These are phyloP conservation scores for Tuber magnatum DNA, from an alignment of 495 filamentous ascomycete species.

Conservation along the genomic window DNA sequence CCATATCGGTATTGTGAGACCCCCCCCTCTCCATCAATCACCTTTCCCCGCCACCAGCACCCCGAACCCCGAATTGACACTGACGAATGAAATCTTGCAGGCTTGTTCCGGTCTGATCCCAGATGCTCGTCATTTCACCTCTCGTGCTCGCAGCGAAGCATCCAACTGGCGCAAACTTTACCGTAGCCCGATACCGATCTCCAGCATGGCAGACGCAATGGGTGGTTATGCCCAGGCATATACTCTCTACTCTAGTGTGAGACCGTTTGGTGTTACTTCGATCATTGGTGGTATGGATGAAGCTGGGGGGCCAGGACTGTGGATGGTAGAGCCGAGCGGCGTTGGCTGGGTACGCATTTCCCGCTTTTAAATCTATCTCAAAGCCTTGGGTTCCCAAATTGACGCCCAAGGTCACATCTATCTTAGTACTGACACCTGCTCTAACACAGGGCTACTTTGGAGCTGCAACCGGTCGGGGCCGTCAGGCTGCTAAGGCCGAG, in stretches of 20 bases:
- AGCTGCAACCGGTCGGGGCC: slow-evolving; percentile 89
- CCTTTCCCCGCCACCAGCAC: neutral
- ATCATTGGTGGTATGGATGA: slow-evolving; percentile 93
- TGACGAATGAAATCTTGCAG: slow-evolving; percentile 46
- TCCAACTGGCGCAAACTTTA: slow-evolving; percentile 77
- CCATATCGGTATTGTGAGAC: slow-evolving; percentile 81
- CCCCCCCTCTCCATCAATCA: slow-evolving; percentile 4
- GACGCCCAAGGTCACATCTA: neutral
- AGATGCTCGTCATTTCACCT: slow-evolving; percentile 90
- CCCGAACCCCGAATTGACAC: neutral
- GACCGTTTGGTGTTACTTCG: slow-evolving; percentile 90
- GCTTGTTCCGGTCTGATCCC: slow-evolving; percentile 89
- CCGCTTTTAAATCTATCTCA: neutral
- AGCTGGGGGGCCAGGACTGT: slow-evolving; percentile 81
- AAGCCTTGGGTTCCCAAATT: neutral
- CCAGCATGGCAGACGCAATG: slow-evolving; percentile 79
- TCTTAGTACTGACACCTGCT: neutral
- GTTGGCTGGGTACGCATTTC: slow-evolving; percentile 68
- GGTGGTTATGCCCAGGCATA: slow-evolving; percentile 94
- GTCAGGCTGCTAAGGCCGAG: slow-evolving; percentile 93
- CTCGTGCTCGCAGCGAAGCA: slow-evolving; percentile 89
- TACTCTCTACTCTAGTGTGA: slow-evolving; percentile 90
- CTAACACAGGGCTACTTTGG: slow-evolving; percentile 77
- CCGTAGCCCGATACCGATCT: slow-evolving; percentile 82
- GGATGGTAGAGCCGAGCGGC: slow-evolving; percentile 98